These are phyloP conservation scores for Sarcocystis neurona DNA, from an alignment of 169 alveolate species.

Conservation along the genomic window DNA sequence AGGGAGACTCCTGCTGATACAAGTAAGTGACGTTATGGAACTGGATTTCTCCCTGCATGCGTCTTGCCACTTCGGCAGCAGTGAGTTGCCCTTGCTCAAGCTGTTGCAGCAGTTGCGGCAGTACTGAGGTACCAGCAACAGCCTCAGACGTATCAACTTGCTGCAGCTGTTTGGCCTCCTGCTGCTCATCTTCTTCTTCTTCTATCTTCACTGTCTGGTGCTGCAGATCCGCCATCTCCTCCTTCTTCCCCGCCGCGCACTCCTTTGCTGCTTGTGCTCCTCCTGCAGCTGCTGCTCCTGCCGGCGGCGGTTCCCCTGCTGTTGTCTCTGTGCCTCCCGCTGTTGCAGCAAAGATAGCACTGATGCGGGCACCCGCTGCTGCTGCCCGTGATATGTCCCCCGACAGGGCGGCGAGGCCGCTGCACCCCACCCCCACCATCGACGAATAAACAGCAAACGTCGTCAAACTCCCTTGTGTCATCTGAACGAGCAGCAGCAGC, in stretches of 20 bases:
- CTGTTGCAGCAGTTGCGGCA: no score
- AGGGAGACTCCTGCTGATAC: no score
- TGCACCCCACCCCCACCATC: slow-evolving; percentile 57
- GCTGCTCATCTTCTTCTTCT: no score
- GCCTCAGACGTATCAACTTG: no score
- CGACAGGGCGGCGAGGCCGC: slow-evolving; percentile 46
- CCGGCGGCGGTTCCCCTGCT: slow-evolving; percentile 8
- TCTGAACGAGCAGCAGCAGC: slow-evolving; percentile 31
- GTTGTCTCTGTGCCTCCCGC: not conserved
- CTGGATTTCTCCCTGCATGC: slow-evolving; percentile 24
- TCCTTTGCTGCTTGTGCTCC: not conserved
- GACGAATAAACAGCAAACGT: slow-evolving; percentile 36
- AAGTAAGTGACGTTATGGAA: slow-evolving; percentile 31
- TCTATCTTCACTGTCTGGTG: not conserved
- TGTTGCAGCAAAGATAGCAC: not conserved
- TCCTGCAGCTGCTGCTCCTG: slow-evolving; percentile 22
- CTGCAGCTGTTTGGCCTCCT: no score
- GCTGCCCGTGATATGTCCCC: slow-evolving; percentile 19
- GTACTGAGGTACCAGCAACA: no score
- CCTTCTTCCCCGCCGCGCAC: not conserved
- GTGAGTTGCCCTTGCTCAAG: not conserved
- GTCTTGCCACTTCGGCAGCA: not conserved
- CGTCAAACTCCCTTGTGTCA: slow-evolving; percentile 46
- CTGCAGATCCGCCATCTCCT: not conserved
- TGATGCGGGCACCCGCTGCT: slow-evolving; percentile 30